Conservation (phyloP, 345 rosid species). For the Theobroma cacao region DNA sequence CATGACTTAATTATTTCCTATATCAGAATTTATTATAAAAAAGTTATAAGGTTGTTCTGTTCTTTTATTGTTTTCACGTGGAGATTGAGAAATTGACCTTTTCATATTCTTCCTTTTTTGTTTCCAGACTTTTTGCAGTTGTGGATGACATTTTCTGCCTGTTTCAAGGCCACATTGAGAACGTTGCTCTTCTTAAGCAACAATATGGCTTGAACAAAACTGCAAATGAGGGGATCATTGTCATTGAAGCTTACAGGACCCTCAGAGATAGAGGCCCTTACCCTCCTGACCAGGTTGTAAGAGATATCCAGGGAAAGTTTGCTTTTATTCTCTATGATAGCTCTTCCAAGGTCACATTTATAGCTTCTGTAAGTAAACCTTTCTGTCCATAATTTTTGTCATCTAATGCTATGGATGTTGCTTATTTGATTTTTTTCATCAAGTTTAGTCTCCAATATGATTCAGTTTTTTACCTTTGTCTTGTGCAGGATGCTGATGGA, state of each 20-base stretch:
- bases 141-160: slow-evolving; percentile 93
- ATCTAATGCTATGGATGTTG: background rate
- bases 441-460: background rate
- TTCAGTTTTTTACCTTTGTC: background rate
- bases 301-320: slow-evolving; percentile 77
- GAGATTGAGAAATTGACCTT: background rate
- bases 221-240: slow-evolving; percentile 81
- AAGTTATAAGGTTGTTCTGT: background rate
- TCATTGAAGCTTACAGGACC: slow-evolving; percentile 89
- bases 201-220: slow-evolving; percentile 89
- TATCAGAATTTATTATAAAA: background rate
- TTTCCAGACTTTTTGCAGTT: slow-evolving; percentile 74
- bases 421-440: background rate
- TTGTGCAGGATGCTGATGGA: slow-evolving; percentile 76
- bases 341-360: slow-evolving; percentile 54
- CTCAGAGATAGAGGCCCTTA: slow-evolving; percentile 97
- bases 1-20: background rate
- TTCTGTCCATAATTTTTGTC: background rate
- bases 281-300: slow-evolving; percentile 89
- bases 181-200: slow-evolving; percentile 79
- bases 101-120: background rate
- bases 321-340: slow-evolving; percentile 76
- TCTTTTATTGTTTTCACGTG: background rate
- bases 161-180: slow-evolving; percentile 93
- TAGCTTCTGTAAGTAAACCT: slow-evolving; percentile 62